These are phyloP conservation scores for Groenewaldozyma auringiensis DNA, from an alignment of 1,139 yeast species.

Conservation along the genomic window DNA sequence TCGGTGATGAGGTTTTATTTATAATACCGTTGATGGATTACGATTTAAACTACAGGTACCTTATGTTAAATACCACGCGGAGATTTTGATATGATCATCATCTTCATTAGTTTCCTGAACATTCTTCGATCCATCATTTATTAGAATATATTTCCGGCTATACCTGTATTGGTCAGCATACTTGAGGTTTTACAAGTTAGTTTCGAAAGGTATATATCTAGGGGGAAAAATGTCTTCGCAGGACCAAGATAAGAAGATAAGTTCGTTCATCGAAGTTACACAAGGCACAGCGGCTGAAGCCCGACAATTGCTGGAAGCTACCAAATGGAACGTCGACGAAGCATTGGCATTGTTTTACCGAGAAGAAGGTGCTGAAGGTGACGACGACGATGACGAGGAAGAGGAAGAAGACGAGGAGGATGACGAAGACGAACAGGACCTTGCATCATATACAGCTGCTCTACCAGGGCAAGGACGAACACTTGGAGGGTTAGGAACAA, in stretches of 20 bases:
- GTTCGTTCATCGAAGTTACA: slow-evolving; percentile 48
- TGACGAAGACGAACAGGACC: slow-evolving; percentile 6
- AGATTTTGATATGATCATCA: no score
- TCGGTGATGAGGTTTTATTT: no score
- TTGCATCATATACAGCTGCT: slow-evolving; percentile 2
- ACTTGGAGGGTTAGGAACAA: neutral
- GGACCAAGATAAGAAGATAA: slow-evolving; percentile 30
- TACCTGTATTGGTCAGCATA: no score
- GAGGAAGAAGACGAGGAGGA: slow-evolving; percentile 7
- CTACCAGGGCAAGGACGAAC: neutral
- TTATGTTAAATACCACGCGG: no score
- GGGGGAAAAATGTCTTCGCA: neutral
- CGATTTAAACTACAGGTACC: no score
- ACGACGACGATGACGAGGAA: neutral
- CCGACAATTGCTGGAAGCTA: slow-evolving; percentile 33
- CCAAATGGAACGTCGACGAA: slow-evolving; percentile 35
- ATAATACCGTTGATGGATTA: no score
- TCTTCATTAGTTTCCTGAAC: no score
- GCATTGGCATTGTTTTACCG: slow-evolving; percentile 13
- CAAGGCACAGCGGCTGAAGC: slow-evolving; percentile 42
- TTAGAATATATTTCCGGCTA: no score
- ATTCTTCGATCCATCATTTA: no score
- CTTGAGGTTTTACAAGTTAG: no score
- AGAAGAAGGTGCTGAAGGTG: slow-evolving; percentile 6
- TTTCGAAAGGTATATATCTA: no score